Conservation (phyloP, 148 eudicot genomes). For the Spergularia marina region DNA sequence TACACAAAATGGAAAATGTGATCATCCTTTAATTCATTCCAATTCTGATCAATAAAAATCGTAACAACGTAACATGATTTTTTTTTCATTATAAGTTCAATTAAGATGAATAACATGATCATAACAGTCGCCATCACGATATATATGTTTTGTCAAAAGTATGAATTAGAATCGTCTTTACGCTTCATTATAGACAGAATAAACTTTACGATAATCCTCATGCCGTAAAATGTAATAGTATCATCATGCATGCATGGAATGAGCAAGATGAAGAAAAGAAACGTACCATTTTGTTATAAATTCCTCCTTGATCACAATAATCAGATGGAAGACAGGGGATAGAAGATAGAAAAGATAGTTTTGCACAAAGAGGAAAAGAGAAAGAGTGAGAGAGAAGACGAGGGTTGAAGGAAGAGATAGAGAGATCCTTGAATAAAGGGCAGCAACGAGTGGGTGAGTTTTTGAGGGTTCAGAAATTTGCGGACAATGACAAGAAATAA, state of each 20-base stretch:
- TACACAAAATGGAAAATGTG: background rate
- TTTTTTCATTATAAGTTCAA: too few species aligned
- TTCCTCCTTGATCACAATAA: background rate
- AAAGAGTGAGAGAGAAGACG: slow-evolving; percentile 3
- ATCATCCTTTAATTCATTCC: background rate
- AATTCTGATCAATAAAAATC: background rate
- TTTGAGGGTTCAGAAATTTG: slow-evolving; percentile 33
- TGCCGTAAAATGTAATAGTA: too few species aligned
- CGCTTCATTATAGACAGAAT: too few species aligned
- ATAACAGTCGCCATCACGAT: too few species aligned
- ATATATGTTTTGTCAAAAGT: too few species aligned
- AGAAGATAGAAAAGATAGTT: slow-evolving; percentile 3
- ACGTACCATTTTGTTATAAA: slow-evolving; percentile 37
- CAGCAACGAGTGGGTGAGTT: slow-evolving; percentile 27
- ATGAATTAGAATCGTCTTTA: too few species aligned
- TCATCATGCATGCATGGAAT: background rate
- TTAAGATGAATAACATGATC: too few species aligned
- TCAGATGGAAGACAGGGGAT: background rate
- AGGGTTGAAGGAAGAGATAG: background rate
- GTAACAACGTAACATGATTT: too few species aligned
- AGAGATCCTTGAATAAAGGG: slow-evolving; percentile 47
- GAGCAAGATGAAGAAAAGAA: background rate
- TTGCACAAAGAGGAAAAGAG: slow-evolving; percentile 19
- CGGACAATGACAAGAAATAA: slow-evolving; percentile 33
- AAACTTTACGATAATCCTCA: too few species aligned